phyloP scores from a whole-genome alignment of 305 asterid genomes.

The Fraxinus angustifolia region DNA sequence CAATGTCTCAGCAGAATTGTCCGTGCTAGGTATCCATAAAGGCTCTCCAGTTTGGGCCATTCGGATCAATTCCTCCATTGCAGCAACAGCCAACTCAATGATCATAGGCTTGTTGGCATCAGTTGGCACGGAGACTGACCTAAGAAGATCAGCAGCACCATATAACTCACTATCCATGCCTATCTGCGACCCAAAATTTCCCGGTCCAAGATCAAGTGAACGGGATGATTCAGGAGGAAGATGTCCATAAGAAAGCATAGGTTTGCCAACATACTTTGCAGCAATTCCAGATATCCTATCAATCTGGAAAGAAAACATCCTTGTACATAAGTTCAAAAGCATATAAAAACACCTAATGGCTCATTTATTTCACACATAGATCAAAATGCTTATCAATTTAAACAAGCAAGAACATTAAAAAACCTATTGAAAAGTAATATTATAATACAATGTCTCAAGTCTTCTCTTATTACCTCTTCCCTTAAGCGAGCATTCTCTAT shows the following conservation, averaged over 20 bases:
- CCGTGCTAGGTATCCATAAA: conserved; percentile 57
- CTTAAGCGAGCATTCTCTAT: conserved; percentile 82
- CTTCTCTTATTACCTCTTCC: conserved; percentile 59
- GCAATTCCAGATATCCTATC: conserved; percentile 87
- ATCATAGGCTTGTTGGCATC: conserved; percentile 74
- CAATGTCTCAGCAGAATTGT: conserved; percentile 34
- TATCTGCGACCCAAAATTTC: conserved; percentile 43
- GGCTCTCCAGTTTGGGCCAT: conserved; percentile 88
- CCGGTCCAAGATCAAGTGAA: conserved; percentile 58
- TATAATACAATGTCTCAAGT: not conserved
- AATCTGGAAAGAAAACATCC: conserved; percentile 38
- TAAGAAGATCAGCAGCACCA: conserved; percentile 58
- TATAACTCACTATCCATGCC: conserved; percentile 52
- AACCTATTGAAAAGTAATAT: not conserved
- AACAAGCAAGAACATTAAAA: not conserved
- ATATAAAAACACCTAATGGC: not conserved
- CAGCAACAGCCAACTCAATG: conserved; percentile 81
- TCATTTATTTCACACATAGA: not conserved
- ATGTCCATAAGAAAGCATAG: conserved; percentile 63
- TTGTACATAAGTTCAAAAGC: not conserved
- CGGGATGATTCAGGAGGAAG: conserved; percentile 53
- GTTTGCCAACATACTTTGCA: conserved; percentile 80
- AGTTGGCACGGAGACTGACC: conserved; percentile 61
- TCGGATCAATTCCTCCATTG: conserved; percentile 85
- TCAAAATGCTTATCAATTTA: not conserved